phyloP scores from a whole-genome alignment of 2,329 filamentous ascomycete species.

The Fusarium sp. region DNA sequence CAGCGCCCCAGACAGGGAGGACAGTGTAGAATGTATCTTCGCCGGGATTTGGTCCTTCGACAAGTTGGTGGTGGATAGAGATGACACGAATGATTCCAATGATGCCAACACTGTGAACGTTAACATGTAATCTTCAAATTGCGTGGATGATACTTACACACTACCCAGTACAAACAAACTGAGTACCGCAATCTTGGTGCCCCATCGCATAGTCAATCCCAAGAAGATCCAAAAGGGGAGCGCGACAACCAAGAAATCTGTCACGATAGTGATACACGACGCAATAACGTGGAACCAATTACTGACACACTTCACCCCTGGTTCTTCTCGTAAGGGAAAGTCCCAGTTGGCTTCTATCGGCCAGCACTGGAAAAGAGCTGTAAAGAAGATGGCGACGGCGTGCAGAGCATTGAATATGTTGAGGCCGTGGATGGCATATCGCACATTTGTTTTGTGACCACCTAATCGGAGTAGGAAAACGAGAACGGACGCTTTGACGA shows the following conservation, averaged over 20 bases:
- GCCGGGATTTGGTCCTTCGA: constrained; percentile 39
- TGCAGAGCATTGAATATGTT: constrained; percentile 49
- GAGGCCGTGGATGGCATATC: constrained; percentile 28
- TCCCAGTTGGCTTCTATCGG: constrained; percentile 55
- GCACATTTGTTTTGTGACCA: constrained; percentile 52
- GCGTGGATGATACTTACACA: constrained; percentile 47
- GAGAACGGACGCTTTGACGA: constrained; percentile 58
- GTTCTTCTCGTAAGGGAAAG: constrained; percentile 32
- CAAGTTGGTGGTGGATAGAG: constrained; percentile 45
- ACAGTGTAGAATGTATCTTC: constrained; percentile 47
- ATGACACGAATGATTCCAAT: constrained; percentile 53
- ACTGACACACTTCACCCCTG: constrained; percentile 53
- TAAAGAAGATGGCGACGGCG: constrained; percentile 55
- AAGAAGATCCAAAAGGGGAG: constrained; percentile 59
- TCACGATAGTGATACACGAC: constrained; percentile 57
- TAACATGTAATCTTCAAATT: background rate
- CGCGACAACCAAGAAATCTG: constrained; percentile 56
- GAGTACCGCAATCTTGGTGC: constrained; percentile 56
- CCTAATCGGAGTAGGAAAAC: constrained; percentile 60
- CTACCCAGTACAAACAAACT: constrained; percentile 56
- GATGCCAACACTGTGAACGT: constrained; percentile 49
- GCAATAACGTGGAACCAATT: constrained; percentile 52
- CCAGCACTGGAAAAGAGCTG: constrained; percentile 57
- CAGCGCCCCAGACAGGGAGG: constrained; percentile 52
- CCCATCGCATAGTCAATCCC: constrained; percentile 55